Evolutionary conservation across 2,329 filamentous ascomycete genomes (phyloP).

Genomic region (Epicoccum sorghinum): DNA sequence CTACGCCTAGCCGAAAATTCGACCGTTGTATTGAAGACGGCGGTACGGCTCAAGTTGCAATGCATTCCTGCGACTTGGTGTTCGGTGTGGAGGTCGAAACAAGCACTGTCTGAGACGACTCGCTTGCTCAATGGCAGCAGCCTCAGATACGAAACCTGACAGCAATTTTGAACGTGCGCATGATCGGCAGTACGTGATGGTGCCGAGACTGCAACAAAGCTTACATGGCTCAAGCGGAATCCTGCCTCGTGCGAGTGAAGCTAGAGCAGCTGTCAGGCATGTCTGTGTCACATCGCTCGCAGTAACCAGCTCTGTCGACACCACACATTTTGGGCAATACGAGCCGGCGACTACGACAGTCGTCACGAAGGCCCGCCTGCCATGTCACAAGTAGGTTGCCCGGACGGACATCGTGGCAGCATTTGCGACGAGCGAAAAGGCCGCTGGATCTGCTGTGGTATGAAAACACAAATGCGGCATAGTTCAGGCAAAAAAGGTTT

Average conservation of each 20-base stretch:
- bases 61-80: neutral
- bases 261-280: conserved; percentile 2
- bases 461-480: too few relatives aligned
- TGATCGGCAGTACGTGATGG: neutral
- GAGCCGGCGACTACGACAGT: too few relatives aligned
- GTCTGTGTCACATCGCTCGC: too few relatives aligned
- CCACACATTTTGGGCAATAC: too few relatives aligned
- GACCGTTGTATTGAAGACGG: neutral
- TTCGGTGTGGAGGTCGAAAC: conserved; percentile 10
- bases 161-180: neutral
- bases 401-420: too few relatives aligned
- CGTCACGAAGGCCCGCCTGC: too few relatives aligned
- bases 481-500: too few relatives aligned
- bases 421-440: too few relatives aligned
- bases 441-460: too few relatives aligned
- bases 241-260: neutral
- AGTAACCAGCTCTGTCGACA: too few relatives aligned
- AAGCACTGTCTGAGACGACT: conserved; percentile 5
- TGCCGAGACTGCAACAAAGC: neutral
- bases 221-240: neutral
- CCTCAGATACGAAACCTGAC: conserved; percentile 11
- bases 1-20: neutral
- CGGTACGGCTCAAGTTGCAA: conserved; percentile 9
- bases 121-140: neutral
- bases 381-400: too few relatives aligned